A percentile compares a stretch with the other conserved stretches of the same genome.
Conservation (phyloP, 2,329 filamentous ascomycete genomes). For the Diaporthe eres region DNA sequence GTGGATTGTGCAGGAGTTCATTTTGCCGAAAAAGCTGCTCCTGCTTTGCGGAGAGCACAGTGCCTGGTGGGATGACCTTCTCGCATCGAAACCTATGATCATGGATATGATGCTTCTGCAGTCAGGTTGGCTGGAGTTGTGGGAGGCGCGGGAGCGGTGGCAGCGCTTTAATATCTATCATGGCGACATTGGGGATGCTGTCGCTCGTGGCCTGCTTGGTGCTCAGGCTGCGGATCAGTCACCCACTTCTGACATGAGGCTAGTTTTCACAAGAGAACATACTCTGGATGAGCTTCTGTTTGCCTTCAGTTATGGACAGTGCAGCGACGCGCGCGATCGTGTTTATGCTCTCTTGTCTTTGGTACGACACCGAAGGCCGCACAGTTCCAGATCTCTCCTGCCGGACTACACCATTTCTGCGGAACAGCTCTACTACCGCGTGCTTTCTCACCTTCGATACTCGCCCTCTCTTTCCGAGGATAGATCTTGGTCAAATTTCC, state of each 20-base stretch:
- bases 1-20: slow-evolving; percentile 40
- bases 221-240: neutral
- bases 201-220: neutral
- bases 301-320: slow-evolving; percentile 20
- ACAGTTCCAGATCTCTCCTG: neutral
- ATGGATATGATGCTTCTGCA: slow-evolving; percentile 21
- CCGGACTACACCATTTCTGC: slow-evolving; percentile 35
- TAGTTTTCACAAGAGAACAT: neutral
- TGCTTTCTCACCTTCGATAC: slow-evolving; percentile 12
- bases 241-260: neutral
- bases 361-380: neutral
- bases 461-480: neutral
- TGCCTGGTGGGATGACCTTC: slow-evolving; percentile 32
- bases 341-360: slow-evolving; percentile 34
- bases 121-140: slow-evolving; percentile 27
- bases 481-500: slow-evolving; percentile 8
- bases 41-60: slow-evolving; percentile 25
- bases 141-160: slow-evolving; percentile 28
- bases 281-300: slow-evolving; percentile 30
- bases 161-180: neutral
- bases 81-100: slow-evolving; percentile 27
- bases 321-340: slow-evolving; percentile 30
- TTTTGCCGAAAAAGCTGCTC: slow-evolving; percentile 23
- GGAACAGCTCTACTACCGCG: slow-evolving; percentile 32
- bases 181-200: neutral